Conservation (phyloP, 1,284 basidiomycete species). For the Irpex lacteus region DNA sequence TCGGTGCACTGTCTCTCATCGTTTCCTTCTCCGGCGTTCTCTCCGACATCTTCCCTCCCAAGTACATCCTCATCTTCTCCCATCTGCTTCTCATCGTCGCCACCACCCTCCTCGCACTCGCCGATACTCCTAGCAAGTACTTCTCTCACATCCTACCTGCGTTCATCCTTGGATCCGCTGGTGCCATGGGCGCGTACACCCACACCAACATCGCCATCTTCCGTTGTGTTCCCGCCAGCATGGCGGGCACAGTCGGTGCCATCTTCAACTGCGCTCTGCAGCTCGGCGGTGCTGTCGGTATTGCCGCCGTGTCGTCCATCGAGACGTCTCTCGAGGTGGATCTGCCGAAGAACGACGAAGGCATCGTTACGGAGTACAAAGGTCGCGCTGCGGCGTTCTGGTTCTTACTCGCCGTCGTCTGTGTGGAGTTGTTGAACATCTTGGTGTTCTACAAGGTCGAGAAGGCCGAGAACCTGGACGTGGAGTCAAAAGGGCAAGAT, state of each 20-base stretch:
- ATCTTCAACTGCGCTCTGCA: slow-evolving; percentile 55
- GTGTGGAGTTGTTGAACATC: slow-evolving; percentile 32
- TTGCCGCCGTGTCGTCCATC: slow-evolving; percentile 46
- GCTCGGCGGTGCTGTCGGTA: slow-evolving; percentile 47
- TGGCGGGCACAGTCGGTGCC: slow-evolving; percentile 53
- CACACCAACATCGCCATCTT: slow-evolving; percentile 48
- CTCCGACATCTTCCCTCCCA: slow-evolving; percentile 35
- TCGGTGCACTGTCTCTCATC: slow-evolving; percentile 36
- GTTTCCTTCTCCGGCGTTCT: slow-evolving; percentile 39
- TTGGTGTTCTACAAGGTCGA: slow-evolving; percentile 35
- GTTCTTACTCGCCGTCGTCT: slow-evolving; percentile 44
- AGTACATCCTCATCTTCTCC: slow-evolving; percentile 43
- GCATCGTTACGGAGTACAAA: slow-evolving; percentile 24
- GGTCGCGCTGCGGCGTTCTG: slow-evolving; percentile 47
- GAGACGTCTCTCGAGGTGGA: slow-evolving; percentile 39
- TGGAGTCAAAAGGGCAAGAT: not conserved
- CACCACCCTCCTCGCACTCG: slow-evolving; percentile 41
- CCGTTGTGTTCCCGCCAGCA: slow-evolving; percentile 40
- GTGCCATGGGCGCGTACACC: slow-evolving; percentile 32
- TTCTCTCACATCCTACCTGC: slow-evolving; percentile 49
- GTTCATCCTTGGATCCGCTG: slow-evolving; percentile 42
- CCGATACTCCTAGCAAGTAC: slow-evolving; percentile 39
- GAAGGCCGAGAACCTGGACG: slow-evolving; percentile 9
- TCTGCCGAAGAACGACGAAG: slow-evolving; percentile 23
- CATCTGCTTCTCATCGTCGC: slow-evolving; percentile 36